These are phyloP conservation scores for Glomus cerebriforme DNA, from an alignment of 192 early-diverging fungal species.

Conservation along the genomic window DNA sequence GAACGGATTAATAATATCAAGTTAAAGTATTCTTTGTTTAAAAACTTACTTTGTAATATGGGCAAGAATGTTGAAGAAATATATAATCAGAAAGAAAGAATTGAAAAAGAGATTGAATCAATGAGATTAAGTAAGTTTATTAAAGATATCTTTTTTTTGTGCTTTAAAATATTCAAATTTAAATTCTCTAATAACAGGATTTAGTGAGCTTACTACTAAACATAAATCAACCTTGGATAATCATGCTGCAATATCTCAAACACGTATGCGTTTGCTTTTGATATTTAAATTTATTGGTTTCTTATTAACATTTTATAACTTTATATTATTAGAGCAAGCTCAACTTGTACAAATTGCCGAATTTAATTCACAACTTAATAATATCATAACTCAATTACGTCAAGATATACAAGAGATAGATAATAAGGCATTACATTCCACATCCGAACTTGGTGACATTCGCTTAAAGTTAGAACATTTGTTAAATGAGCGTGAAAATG, in stretches of 20 bases:
- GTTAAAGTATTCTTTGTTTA: slow-evolving; percentile 16
- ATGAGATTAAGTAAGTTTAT: slow-evolving; percentile 6
- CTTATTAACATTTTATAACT: background rate
- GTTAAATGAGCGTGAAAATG: background rate
- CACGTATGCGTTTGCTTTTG: slow-evolving; percentile 25
- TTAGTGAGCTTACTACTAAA: background rate
- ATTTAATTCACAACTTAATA: background rate
- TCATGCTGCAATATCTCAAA: background rate
- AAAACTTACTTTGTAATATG: slow-evolving; percentile 9
- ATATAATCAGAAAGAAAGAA: slow-evolving; percentile 11
- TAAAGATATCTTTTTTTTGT: background rate
- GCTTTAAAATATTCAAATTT: background rate
- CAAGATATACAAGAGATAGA: background rate
- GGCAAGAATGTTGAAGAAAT: slow-evolving; percentile 8
- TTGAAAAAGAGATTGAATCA: slow-evolving; percentile 7
- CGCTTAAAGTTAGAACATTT: background rate
- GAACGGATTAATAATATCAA: slow-evolving; percentile 20
- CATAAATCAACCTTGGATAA: background rate
- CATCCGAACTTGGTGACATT: background rate
- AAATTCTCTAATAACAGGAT: background rate
- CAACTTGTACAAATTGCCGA: background rate
- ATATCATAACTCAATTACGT: background rate
- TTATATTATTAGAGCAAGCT: slow-evolving; percentile 1
- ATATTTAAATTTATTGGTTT: background rate
- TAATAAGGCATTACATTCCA: background rate